Percentiles rank a stretch among this genome's conserved stretches.
phyloP scores from a whole-genome alignment of 805 yeast genomes.

The Saturnispora sekii region DNA sequence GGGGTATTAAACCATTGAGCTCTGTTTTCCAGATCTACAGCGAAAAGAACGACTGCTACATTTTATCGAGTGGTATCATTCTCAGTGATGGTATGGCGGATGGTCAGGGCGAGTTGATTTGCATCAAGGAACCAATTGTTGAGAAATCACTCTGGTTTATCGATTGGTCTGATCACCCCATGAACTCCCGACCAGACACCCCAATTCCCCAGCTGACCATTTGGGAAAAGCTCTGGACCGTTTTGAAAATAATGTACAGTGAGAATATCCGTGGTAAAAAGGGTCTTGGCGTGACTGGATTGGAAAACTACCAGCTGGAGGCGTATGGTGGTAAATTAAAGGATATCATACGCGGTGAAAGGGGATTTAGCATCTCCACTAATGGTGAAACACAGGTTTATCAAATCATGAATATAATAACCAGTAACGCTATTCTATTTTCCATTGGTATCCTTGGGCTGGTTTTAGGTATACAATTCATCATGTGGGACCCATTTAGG shows the following conservation, averaged over 20 bases:
- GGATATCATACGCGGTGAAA: conserved; percentile 51
- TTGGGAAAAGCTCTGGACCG: conserved; percentile 42
- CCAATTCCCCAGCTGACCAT: conserved; percentile 29
- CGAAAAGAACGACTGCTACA: conserved; percentile 53
- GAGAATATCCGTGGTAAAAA: conserved; percentile 28
- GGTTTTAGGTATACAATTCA: conserved; percentile 11
- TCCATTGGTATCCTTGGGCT: conserved; percentile 21
- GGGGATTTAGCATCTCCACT: conserved; percentile 54
- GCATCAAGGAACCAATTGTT: conserved; percentile 63
- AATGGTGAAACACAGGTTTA: conserved; percentile 35
- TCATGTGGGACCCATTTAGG: conserved; percentile 17
- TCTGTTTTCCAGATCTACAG: conserved; percentile 65
- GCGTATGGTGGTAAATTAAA: conserved; percentile 27
- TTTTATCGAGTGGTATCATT: conserved; percentile 62
- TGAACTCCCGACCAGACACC: conserved; percentile 27
- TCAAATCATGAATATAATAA: conserved; percentile 53
- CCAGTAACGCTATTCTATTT: conserved; percentile 40
- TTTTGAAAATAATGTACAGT: conserved; percentile 41
- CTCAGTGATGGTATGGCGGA: conserved; percentile 50
- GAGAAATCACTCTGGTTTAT: conserved; percentile 66
- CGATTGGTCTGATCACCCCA: conserved; percentile 55
- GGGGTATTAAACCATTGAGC: conserved; percentile 45
- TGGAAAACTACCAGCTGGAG: neutral
- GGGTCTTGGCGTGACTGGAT: neutral
- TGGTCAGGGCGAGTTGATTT: conserved; percentile 91